Base-by-base conservation (phyloP, 106 monocot genomes). In the Platanthera zijinensis region DNA sequence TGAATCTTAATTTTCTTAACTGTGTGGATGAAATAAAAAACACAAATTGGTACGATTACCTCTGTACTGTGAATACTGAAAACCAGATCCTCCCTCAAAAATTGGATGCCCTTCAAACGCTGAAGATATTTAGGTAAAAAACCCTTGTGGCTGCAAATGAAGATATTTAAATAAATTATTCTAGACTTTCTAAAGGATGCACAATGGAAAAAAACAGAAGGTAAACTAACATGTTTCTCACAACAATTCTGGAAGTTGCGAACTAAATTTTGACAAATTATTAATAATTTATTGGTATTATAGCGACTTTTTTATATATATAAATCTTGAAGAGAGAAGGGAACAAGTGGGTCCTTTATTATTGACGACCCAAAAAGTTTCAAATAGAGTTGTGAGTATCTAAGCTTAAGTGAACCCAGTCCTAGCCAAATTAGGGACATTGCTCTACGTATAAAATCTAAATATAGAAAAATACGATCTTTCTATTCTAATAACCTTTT, bases 51-150 rank as follows among this genome's bases (percentile, higher is more conserved):
- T 8, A 11, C 22, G 4, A 28, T 80, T 86, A 94, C 97, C 87
- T 90, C 89, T 28, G 78, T 87, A 80, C 91, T 99, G 63, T 99
- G 93, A 57, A 82, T 83, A 74, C 94, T 99, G 71, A 94, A 92
- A 54, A 92, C 72, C 75, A 99, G 84, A 78, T 94, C 94, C 64
- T 99, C 97, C 53, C 91, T 89, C 69, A 99, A 80, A 83, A 99
- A 99, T 13, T 99, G 87, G 51, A 88, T 88, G 19, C 85, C 89
- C 81, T 99, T 99, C 80, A 99, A 80, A 75, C 86, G 79, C 66
- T 87, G 83, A 62, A 94, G 88, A 88, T 86, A 94, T 87, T 78
- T 89, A 22, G 80, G 75, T 83, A 99, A 82, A 81, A 99, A 94
- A 2, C 97, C 94, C 76, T 82, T 87, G 77, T 99, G 97, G 72